A percentile compares a stretch with the other conserved stretches of the same genome.
Conservation (phyloP, 148 eudicot genomes). For the Vaccinium corymbosum region DNA sequence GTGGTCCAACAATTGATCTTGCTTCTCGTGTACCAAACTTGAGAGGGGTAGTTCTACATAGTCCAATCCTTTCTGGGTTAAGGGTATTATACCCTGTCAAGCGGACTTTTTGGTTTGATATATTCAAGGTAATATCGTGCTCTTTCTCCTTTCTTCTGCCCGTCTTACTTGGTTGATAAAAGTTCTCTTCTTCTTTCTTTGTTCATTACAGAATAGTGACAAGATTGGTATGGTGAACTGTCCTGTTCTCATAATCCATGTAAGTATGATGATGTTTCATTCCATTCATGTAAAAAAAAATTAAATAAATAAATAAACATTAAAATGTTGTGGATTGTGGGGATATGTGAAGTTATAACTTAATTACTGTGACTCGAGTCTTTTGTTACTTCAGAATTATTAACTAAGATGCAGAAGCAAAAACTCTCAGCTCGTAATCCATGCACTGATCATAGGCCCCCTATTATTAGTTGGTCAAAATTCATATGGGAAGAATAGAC, state of each 20-base stretch:
- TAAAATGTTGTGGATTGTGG: background rate
- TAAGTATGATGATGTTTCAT: conserved; percentile 28
- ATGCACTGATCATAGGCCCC: background rate
- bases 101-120: conserved; percentile 88
- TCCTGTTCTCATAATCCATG: conserved; percentile 86
- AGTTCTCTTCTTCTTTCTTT: conserved; percentile 9
- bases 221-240: conserved; percentile 76
- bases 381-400: background rate
- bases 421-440: background rate
- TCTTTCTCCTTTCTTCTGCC: background rate
- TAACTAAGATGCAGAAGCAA: background rate
- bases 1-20: conserved; percentile 90
- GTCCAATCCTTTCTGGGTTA: conserved; percentile 86
- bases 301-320: background rate
- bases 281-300: background rate
- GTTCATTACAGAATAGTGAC: conserved; percentile 67
- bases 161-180: background rate
- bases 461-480: background rate
- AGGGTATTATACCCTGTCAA: conserved; percentile 84
- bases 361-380: background rate
- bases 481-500: background rate
- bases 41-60: conserved; percentile 90
- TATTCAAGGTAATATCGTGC: conserved; percentile 64
- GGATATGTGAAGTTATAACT: background rate
- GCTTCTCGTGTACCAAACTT: conserved; percentile 80